Evolutionary conservation across 768 basidiomycete genomes (phyloP).

Genomic region (Gyrodon lividus): DNA sequence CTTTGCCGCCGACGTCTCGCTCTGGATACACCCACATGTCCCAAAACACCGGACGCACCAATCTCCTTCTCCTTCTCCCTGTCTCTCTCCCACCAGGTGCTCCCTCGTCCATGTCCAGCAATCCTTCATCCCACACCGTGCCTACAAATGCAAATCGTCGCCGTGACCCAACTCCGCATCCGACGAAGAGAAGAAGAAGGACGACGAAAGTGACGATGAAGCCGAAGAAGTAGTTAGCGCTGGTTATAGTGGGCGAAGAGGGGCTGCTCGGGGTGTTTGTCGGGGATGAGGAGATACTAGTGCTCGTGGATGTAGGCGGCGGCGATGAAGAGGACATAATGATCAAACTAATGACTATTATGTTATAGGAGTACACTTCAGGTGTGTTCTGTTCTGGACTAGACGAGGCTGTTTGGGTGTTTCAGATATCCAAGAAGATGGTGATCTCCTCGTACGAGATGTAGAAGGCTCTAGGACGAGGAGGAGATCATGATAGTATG

Average conservation of each 20-base stretch:
- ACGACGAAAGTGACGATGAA: conserved; percentile 34
- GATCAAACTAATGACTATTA: neutral
- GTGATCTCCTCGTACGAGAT: neutral
- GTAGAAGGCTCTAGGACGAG: too few species aligned
- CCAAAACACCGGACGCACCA: conserved; percentile 15
- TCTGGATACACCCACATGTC: conserved; percentile 19
- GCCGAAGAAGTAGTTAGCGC: conserved; percentile 33
- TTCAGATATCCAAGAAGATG: neutral
- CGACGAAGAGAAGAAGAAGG: conserved; percentile 48
- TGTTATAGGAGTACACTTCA: neutral
- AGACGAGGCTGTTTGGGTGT: too few species aligned
- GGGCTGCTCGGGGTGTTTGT: neutral
- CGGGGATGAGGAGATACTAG: neutral
- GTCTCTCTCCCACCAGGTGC: conserved; percentile 3
- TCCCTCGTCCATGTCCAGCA: conserved; percentile 16
- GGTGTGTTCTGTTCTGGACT: neutral
- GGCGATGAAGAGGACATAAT: conserved; percentile 12
- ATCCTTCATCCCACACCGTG: conserved; percentile 18
- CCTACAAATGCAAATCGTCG: conserved; percentile 31
- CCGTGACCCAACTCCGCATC: conserved; percentile 49
- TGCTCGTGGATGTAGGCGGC: neutral
- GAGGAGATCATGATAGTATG: too few species aligned
- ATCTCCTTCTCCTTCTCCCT: conserved; percentile 15
- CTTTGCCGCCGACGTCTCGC: neutral
- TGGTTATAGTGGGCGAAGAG: conserved; percentile 1